Evolutionary conservation across 2,329 filamentous ascomycete genomes (phyloP), one percentile per base, ranked within the genome.

Genomic region (Mycosphaerelloides madeirae): DNA sequence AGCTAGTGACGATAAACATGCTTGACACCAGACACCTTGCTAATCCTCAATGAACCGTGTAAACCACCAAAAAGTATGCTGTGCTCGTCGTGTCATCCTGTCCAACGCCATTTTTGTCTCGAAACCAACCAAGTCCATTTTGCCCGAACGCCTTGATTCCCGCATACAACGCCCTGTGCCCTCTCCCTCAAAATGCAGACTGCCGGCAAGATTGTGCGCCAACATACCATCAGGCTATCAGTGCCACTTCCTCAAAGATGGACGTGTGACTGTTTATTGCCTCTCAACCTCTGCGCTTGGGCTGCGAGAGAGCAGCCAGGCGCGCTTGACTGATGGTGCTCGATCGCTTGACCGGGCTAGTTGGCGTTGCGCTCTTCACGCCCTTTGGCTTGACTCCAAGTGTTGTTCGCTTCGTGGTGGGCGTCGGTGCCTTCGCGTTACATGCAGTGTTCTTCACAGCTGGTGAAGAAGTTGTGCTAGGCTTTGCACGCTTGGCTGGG

Each of bases 361-460:
- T 29, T n/a, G n/a, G n/a, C n/a, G n/a, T n/a, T n/a, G n/a, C n/a
- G 29, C 31, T 55, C 54, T 54, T 59, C 1, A 43, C 39, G 29
- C 55, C 53, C 48, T 61, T 64, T 6, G 61, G 58, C 51, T 64
- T 65, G 12, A 64, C 59, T 19, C 61, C 61, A 2, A 63, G 49
- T 1, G 62, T 63, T 7, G 62, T 54, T 3, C 53, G 50, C 18
- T 55, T 49, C 19, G 48, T 50, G 13, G 49, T 44, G 3, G 50
- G 47, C 34, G 50, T 49, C 6, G 38, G 20, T 13, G 46, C 41
- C n/a, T 36, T 49, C 3, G 41, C 38, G 45, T 32, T 32, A 25
- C 33, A 6, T 38, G 43, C n/a, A 42, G 36, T 16, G 11, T 47
- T 32, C 2, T 44, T 44, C 9, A 44, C 46, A 16, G 34, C 12